Evolutionary conservation across 2,329 filamentous ascomycete genomes (phyloP).

Genomic region (Xenoacremonium recifei): DNA sequence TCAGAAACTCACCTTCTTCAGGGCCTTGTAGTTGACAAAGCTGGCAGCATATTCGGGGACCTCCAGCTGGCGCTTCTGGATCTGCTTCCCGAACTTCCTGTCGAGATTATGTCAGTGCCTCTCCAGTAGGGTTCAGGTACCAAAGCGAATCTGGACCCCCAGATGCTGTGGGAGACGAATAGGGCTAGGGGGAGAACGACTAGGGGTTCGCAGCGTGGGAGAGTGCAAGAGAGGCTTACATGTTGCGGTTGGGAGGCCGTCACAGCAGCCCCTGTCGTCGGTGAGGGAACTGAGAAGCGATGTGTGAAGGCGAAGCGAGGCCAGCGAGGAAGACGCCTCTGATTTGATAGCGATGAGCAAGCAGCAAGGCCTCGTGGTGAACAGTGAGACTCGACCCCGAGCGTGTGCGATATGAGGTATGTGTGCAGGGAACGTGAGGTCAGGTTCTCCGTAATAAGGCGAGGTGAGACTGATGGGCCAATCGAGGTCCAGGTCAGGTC

Average conservation of each 20-base stretch:
- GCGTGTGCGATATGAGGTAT: neutral
- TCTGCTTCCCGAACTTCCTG: constrained; percentile 99
- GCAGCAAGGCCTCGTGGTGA: too few relatives aligned
- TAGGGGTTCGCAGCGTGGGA: constrained; percentile 3
- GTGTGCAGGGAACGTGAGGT: neutral
- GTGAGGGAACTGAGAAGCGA: constrained; percentile 12
- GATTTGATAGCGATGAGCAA: too few relatives aligned
- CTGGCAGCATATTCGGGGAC: constrained; percentile 98
- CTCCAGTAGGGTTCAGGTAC: too few relatives aligned
- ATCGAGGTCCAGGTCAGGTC: neutral
- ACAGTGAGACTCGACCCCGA: too few relatives aligned
- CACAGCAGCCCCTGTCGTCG: constrained; percentile 19
- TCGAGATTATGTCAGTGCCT: constrained; percentile 9
- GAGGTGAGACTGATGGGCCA: neutral
- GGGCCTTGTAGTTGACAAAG: constrained; percentile 98
- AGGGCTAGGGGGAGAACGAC: constrained; percentile 4
- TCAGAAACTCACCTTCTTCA: constrained; percentile 77
- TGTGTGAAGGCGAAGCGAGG: too few relatives aligned
- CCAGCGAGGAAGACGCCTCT: too few relatives aligned
- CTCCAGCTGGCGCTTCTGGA: constrained; percentile 98
- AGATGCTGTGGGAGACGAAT: too few relatives aligned
- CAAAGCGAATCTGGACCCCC: too few relatives aligned
- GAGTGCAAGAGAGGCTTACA: constrained; percentile 29
- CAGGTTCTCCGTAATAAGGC: constrained; percentile 5
- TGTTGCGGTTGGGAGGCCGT: constrained; percentile 28